Evolutionary conservation across 371 early-diverging fungal species (phyloP), one percentile per base, ranked within the genome.

Genomic region (Synchytrium microbalum): DNA sequence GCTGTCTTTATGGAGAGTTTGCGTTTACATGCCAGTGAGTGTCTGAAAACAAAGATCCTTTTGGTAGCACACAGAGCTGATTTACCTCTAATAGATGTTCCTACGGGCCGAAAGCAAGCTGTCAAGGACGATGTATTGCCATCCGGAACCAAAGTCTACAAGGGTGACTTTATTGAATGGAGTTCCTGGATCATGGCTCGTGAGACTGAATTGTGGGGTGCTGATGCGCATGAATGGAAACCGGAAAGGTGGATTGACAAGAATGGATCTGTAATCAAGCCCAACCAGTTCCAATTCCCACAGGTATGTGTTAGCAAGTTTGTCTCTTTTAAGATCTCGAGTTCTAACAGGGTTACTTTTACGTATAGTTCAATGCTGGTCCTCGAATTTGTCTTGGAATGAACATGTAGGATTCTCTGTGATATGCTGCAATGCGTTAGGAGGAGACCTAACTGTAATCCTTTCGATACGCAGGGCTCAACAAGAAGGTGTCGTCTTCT

Each of bases 81-180:
- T n/a, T n/a, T n/a, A n/a, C n/a, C n/a, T n/a, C n/a, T n/a, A n/a
- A n/a, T 38, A 38, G 46, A 38, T 38, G 46, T 38, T 19, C 46
- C 46, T 10, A 38, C 46, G 46, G 46, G 46, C 19, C 46, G 46
- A 10, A 87, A 86, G 66, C 70, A 70, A 24, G 83, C 83, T 27
- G 67, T 85, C 1, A 67, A 80, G 23, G 88, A 86, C 60, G 86
- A 85, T 62, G 60, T 84, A 13, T 76, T 84, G 66, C 90, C 90
- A 0, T 83, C 84, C 58, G 87, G 89, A 5, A 78, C 78, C 14
- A 72, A 64, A 3, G 73, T 90, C 25, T 72, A 69, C 53, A 77
- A 79, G 53, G 87, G 86, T 1, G 82, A 32, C 8, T 31, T 30
- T 23, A 58, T 69, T 23, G 46, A 29, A 31, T 63, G 59, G 79